phyloP scores from a whole-genome alignment of 768 basidiomycete species.

The Auriscalpium vulgare region DNA sequence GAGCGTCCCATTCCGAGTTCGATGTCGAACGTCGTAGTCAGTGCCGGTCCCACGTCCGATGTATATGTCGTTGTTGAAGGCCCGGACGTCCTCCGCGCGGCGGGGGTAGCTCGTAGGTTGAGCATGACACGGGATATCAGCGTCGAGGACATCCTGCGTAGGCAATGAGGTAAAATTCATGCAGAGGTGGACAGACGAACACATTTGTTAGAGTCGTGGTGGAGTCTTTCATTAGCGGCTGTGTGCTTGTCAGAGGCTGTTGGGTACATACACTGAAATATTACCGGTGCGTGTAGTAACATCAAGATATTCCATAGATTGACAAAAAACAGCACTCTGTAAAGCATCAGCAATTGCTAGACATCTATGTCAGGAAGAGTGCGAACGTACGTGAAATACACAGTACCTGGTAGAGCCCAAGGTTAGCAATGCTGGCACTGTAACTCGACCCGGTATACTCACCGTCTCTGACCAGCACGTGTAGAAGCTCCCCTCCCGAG shows the following conservation, averaged over 20 bases:
- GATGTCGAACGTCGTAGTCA: not conserved
- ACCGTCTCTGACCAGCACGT: not conserved
- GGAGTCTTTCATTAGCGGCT: not conserved
- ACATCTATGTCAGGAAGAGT: not conserved
- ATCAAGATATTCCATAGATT: not conserved
- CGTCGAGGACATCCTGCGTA: not conserved
- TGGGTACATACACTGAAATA: not conserved
- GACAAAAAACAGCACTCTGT: not conserved
- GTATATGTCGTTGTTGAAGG: not conserved
- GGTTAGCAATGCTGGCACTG: too few relatives aligned
- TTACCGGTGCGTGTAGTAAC: not conserved
- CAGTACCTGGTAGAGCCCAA: not conserved
- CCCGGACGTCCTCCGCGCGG: not conserved
- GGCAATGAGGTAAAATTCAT: not conserved
- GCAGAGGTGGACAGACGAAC: not conserved
- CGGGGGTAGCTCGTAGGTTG: not conserved
- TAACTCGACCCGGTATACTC: not conserved
- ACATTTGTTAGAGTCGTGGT: not conserved
- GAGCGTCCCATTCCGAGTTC: too few relatives aligned
- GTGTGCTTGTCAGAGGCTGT: not conserved
- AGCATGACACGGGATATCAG: constrained; percentile 1
- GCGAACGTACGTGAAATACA: not conserved
- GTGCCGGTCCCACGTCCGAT: not conserved
- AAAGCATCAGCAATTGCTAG: not conserved
- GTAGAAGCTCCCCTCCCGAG: not conserved